These are phyloP conservation scores for Lachnellula willkommii DNA, from an alignment of 2,329 filamentous ascomycete species.

Conservation along the genomic window DNA sequence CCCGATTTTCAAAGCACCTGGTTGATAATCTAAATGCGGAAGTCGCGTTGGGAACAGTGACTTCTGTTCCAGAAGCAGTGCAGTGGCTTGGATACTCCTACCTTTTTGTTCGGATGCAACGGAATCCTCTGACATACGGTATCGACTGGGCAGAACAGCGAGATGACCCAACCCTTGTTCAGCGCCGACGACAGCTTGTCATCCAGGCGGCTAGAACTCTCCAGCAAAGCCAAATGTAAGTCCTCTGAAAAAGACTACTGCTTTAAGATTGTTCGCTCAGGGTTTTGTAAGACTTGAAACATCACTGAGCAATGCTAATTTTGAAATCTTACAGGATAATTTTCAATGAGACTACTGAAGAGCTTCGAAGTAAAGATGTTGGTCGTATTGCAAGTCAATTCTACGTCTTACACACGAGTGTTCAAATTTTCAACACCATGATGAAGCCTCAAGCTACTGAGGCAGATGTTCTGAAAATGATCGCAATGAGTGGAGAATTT, in stretches of 20 bases:
- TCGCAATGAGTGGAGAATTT: constrained; percentile 95
- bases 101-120: constrained; percentile 91
- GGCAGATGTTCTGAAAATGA: constrained; percentile 91
- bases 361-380: constrained; percentile 88
- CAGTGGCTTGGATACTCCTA: constrained; percentile 99
- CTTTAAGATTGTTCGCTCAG: too few relatives aligned
- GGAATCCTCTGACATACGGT: constrained; percentile 85
- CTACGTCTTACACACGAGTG: constrained; percentile 88
- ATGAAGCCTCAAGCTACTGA: constrained; percentile 84
- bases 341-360: constrained; percentile 91
- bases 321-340: constrained; percentile 60
- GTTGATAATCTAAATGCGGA: constrained; percentile 98
- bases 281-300: neutral
- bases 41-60: constrained; percentile 88
- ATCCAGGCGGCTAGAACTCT: constrained; percentile 83
- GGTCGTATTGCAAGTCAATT: constrained; percentile 96
- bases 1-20: constrained; percentile 86
- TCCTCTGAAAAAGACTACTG: too few relatives aligned
- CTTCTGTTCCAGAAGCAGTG: constrained; percentile 85
- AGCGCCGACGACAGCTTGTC: constrained; percentile 76
- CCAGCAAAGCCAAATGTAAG: constrained; percentile 78
- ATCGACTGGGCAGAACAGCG: constrained; percentile 90
- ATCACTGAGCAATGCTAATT: neutral
- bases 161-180: constrained; percentile 82
- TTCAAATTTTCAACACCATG: constrained; percentile 94